Conservation (phyloP, 805 yeast species). For the Wickerhamiella australiensis region DNA sequence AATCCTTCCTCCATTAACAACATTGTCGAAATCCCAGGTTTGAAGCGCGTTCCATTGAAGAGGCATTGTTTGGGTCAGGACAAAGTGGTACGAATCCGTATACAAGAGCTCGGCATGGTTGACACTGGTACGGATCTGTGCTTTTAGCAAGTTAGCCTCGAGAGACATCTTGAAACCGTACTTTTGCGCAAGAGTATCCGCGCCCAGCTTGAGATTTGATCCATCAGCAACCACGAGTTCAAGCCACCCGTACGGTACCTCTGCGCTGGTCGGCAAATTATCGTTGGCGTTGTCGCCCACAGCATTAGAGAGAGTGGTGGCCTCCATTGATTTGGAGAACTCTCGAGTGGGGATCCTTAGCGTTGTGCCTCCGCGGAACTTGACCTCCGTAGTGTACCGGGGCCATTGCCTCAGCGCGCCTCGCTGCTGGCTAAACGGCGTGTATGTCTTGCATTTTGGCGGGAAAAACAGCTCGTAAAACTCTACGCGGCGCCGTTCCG, state of each 20-base stretch:
- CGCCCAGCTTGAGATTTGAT: constrained; percentile 37
- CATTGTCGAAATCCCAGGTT: constrained; percentile 49
- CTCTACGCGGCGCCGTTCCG: constrained; percentile 67
- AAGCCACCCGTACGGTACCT: constrained; percentile 82
- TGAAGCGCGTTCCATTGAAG: constrained; percentile 72
- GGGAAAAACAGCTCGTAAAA: constrained; percentile 63
- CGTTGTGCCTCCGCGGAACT: constrained; percentile 51
- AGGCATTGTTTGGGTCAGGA: constrained; percentile 56
- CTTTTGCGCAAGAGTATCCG: constrained; percentile 39
- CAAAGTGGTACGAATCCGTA: constrained; percentile 45
- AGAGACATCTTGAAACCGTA: constrained; percentile 46
- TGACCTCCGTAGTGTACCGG: constrained; percentile 43
- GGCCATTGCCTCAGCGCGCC: constrained; percentile 48
- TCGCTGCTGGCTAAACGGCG: constrained; percentile 34
- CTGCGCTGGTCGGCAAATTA: constrained; percentile 23
- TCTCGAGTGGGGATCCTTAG: constrained; percentile 77
- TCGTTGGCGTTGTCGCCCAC: constrained; percentile 24
- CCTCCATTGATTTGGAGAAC: constrained; percentile 48
- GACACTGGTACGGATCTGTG: constrained; percentile 69
- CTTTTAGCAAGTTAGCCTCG: constrained; percentile 35
- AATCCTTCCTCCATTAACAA: constrained; percentile 41
- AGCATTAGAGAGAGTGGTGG: not conserved
- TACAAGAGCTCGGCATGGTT: constrained; percentile 71
- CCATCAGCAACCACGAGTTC: constrained; percentile 52
- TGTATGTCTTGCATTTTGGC: constrained; percentile 35